These are phyloP conservation scores for Neoscytalidium dimidiatum DNA, from an alignment of 2,329 filamentous ascomycete species.

Conservation along the genomic window DNA sequence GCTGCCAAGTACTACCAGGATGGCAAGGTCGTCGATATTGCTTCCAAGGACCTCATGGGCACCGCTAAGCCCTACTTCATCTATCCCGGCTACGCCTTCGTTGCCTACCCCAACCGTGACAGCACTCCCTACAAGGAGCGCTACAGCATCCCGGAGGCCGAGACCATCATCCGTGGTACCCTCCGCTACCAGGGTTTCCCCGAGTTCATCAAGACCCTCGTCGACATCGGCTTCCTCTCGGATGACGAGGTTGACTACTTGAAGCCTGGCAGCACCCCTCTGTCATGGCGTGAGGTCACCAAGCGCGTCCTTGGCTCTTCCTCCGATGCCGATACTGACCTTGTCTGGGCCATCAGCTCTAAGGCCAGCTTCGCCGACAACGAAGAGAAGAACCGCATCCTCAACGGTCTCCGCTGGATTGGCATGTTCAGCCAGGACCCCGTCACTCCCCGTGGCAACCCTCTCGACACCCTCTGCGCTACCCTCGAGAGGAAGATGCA, in stretches of 20 bases:
- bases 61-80: conserved; percentile 87
- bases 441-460: conserved; percentile 74
- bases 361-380: conserved; percentile 72
- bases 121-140: conserved; percentile 83
- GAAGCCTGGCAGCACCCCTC: conserved; percentile 54
- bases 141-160: conserved; percentile 87
- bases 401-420: conserved; percentile 74
- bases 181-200: conserved; percentile 89
- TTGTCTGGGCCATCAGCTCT: conserved; percentile 70
- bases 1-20: conserved; percentile 80
- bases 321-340: conserved; percentile 67
- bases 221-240: conserved; percentile 85
- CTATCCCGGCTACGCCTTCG: conserved; percentile 85
- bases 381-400: conserved; percentile 69
- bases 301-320: conserved; percentile 71
- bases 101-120: conserved; percentile 92
- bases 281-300: conserved; percentile 84
- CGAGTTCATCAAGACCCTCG: conserved; percentile 82
- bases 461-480: conserved; percentile 88
- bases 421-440: conserved; percentile 66
- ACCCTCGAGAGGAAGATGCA: conserved; percentile 90
- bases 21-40: conserved; percentile 65
- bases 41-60: conserved; percentile 73
- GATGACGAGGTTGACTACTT: conserved; percentile 68
- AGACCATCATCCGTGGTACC: conserved; percentile 83